Conservation (phyloP, 2,329 filamentous ascomycete genomes). For the Bipolaris cookei region DNA sequence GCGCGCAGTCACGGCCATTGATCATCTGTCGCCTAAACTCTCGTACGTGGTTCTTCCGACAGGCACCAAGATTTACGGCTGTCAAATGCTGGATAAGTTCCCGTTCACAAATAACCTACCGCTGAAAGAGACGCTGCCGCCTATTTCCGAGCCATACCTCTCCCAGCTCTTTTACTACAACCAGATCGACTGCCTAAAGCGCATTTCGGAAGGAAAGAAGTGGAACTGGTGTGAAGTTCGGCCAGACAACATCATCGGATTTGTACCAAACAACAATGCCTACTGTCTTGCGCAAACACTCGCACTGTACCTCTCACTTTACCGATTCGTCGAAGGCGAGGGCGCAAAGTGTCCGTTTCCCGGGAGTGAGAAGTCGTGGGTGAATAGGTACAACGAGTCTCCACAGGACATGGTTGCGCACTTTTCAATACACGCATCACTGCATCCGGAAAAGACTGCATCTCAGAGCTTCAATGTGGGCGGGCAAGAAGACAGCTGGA, state of each 20-base stretch:
- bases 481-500: slow-evolving; percentile 52
- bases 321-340: slow-evolving; percentile 47
- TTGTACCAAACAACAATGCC: slow-evolving; percentile 51
- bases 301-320: slow-evolving; percentile 50
- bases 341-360: slow-evolving; percentile 51
- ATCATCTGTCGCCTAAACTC: slow-evolving; percentile 34
- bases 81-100: slow-evolving; percentile 47
- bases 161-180: slow-evolving; percentile 52
- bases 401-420: slow-evolving; percentile 53
- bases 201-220: slow-evolving; percentile 46
- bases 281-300: slow-evolving; percentile 49
- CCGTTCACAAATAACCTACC: slow-evolving; percentile 43
- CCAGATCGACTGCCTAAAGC: slow-evolving; percentile 50
- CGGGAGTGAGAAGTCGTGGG: slow-evolving; percentile 48
- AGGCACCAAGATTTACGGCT: slow-evolving; percentile 51
- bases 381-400: slow-evolving; percentile 49
- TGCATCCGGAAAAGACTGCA: slow-evolving; percentile 50
- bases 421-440: slow-evolving; percentile 52
- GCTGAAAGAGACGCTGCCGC: slow-evolving; percentile 38
- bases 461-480: slow-evolving; percentile 54
- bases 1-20: slow-evolving; percentile 46
- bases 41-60: slow-evolving; percentile 44
- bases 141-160: slow-evolving; percentile 45
- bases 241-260: slow-evolving; percentile 53
- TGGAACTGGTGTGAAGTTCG: slow-evolving; percentile 53